phyloP scores from a whole-genome alignment of 1,284 basidiomycete genomes.

The Malassezia dermatis region DNA sequence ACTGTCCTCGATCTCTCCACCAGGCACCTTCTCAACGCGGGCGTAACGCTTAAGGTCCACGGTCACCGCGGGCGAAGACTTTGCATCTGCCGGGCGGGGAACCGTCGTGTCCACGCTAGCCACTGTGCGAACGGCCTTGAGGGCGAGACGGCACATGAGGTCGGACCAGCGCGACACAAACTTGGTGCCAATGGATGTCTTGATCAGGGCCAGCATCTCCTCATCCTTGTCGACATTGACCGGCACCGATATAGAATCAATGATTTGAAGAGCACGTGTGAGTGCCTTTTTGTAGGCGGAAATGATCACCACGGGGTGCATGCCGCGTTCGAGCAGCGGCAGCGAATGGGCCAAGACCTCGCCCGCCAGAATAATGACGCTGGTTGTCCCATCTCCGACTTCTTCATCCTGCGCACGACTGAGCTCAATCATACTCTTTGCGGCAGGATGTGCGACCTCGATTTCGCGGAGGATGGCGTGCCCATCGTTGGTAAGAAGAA shows the following conservation, averaged over 20 bases:
- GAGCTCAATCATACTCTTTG: conserved; percentile 98
- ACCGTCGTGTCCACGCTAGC: conserved; percentile 51
- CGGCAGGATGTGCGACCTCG: conserved; percentile 93
- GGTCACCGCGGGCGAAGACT: conserved; percentile 56
- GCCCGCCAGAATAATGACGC: conserved; percentile 94
- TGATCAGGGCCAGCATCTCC: conserved; percentile 92
- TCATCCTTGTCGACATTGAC: conserved; percentile 77
- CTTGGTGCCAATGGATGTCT: conserved; percentile 98
- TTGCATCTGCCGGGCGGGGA: conserved; percentile 10
- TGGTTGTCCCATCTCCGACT: conserved; percentile 93
- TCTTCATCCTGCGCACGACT: conserved; percentile 96
- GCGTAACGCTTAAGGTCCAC: conserved; percentile 98
- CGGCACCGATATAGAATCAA: conserved; percentile 74
- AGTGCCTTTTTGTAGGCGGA: conserved; percentile 93
- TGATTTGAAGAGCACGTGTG: conserved; percentile 76
- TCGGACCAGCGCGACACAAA: conserved; percentile 93
- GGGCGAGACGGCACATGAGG: conserved; percentile 88
- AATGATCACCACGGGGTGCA: conserved; percentile 98
- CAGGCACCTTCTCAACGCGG: conserved; percentile 90
- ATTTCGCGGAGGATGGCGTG: conserved; percentile 96
- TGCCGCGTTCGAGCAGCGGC: conserved; percentile 82
- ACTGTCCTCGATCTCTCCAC: conserved; percentile 91
- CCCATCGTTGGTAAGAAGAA: conserved; percentile 76
- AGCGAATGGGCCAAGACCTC: conserved; percentile 95
- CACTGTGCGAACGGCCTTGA: conserved; percentile 82